These are phyloP conservation scores for Vigna radiata DNA, from an alignment of 306 rosid species.

Conservation along the genomic window DNA sequence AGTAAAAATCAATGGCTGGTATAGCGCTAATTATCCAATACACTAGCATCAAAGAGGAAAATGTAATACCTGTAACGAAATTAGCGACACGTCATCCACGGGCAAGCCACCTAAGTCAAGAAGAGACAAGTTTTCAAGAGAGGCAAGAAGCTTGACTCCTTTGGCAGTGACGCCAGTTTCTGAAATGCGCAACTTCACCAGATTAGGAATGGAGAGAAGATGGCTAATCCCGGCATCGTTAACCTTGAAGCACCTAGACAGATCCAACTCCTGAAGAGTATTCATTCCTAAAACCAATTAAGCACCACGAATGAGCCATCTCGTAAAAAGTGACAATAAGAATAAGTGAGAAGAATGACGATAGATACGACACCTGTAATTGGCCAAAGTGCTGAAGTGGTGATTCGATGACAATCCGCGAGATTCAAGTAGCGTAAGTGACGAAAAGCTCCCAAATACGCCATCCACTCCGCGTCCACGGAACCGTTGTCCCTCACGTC, in stretches of 20 bases:
- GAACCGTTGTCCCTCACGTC: slow-evolving; percentile 60
- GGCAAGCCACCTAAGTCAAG: slow-evolving; percentile 94
- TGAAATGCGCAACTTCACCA: slow-evolving; percentile 73
- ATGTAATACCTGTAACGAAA: slow-evolving; percentile 66
- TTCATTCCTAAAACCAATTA: slow-evolving; percentile 64
- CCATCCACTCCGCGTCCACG: slow-evolving; percentile 93
- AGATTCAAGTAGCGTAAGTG: slow-evolving; percentile 62
- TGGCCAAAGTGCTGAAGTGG: slow-evolving; percentile 80
- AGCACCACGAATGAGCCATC: slow-evolving; percentile 5
- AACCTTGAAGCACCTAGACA: slow-evolving; percentile 79
- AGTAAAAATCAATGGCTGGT: background rate
- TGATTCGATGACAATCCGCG: slow-evolving; percentile 71
- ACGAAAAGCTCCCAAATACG: slow-evolving; percentile 84
- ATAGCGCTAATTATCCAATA: background rate
- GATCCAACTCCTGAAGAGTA: slow-evolving; percentile 70
- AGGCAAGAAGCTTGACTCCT: slow-evolving; percentile 71
- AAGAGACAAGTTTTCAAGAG: slow-evolving; percentile 63
- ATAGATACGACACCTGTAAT: slow-evolving; percentile 52
- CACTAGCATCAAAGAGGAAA: background rate
- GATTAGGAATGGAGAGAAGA: slow-evolving; percentile 61
- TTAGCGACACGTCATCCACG: slow-evolving; percentile 68
- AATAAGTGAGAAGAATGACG: background rate
- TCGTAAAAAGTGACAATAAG: background rate
- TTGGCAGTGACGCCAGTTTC: slow-evolving; percentile 70
- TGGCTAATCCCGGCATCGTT: slow-evolving; percentile 76